These are phyloP conservation scores for Aspergillus puulaauensis DNA, from an alignment of 2,329 filamentous ascomycete species.

Conservation along the genomic window DNA sequence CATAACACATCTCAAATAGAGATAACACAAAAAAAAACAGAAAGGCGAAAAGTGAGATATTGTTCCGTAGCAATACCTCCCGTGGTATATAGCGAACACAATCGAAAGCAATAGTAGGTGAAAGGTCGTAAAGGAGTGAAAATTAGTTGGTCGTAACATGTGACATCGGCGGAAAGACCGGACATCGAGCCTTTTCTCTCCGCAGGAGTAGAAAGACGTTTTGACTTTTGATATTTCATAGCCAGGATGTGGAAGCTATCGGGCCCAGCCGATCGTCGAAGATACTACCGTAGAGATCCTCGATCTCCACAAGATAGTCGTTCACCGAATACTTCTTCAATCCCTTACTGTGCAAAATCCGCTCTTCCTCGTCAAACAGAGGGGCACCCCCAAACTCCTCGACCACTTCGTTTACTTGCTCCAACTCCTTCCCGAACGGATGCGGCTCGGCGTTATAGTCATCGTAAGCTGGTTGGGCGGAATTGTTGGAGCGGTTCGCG, in stretches of 20 bases:
- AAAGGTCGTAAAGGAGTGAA: conserved; percentile 24
- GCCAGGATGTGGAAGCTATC: conserved; percentile 38
- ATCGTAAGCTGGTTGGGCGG: conserved; percentile 35
- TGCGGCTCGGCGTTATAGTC: conserved; percentile 48
- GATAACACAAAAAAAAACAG: conserved; percentile 4
- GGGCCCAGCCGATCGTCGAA: conserved; percentile 50
- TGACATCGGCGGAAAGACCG: conserved; percentile 9
- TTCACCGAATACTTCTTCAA: conserved; percentile 73
- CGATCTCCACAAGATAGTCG: conserved; percentile 81
- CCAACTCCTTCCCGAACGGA: conserved; percentile 86
- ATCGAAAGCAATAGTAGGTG: conserved; percentile 7
- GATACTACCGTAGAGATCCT: conserved; percentile 64
- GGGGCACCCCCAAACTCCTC: conserved; percentile 75
- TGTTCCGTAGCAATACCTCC: conserved; percentile 15
- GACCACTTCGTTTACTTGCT: conserved; percentile 86
- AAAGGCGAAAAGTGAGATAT: conserved; percentile 7
- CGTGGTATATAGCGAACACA: conserved; percentile 26
- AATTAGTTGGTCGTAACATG: conserved; percentile 31
- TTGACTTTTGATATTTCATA: conserved; percentile 26
- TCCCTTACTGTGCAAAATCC: conserved; percentile 66
- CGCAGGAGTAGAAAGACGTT: not conserved
- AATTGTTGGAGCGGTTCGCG: conserved; percentile 34
- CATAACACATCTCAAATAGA: conserved; percentile 6
- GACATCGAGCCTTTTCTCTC: conserved; percentile 23
- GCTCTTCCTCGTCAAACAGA: conserved; percentile 71